Evolutionary conservation across 73 alveolate genomes (phyloP).

Genomic region (Paramecium sexaurelia): DNA sequence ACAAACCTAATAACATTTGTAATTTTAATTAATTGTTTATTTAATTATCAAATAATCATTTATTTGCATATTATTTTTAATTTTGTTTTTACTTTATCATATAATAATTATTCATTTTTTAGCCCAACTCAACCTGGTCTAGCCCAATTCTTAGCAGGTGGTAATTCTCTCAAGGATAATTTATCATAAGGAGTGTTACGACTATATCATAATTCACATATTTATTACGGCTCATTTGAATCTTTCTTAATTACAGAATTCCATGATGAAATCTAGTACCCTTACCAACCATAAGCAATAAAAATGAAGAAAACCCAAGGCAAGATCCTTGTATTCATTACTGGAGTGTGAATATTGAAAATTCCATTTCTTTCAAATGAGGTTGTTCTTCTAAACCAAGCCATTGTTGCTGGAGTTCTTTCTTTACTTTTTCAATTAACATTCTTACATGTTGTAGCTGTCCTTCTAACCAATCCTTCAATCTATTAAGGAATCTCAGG

Average conservation of each 20-base stretch:
- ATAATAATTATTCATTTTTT: not conserved
- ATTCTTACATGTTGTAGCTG: not conserved
- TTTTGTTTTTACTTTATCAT: not conserved
- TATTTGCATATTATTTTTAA: too few species aligned
- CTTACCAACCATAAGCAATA: slow-evolving; percentile 59
- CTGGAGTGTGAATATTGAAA: slow-evolving; percentile 68
- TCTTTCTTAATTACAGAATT: slow-evolving; percentile 42
- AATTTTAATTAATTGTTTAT: too few species aligned
- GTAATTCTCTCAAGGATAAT: slow-evolving; percentile 63
- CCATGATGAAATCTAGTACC: slow-evolving; percentile 55
- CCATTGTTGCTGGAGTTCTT: slow-evolving; percentile 60
- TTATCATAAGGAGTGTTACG: slow-evolving; percentile 62
- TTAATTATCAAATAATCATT: too few species aligned
- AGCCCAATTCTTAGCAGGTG: slow-evolving; percentile 69
- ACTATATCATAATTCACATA: not conserved
- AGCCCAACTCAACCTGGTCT: slow-evolving; percentile 63
- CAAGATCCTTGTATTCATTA: slow-evolving; percentile 60
- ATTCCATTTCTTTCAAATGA: slow-evolving; percentile 71
- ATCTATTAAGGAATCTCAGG: slow-evolving; percentile 50
- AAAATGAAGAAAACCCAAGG: slow-evolving; percentile 61
- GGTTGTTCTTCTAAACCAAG: slow-evolving; percentile 70
- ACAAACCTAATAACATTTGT: too few species aligned
- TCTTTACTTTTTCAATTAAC: not conserved
- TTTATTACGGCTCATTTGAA: slow-evolving; percentile 41
- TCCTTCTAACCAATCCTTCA: slow-evolving; percentile 54